phyloP scores from a whole-genome alignment of 768 basidiomycete species.

The Collybiopsis luxurians region DNA sequence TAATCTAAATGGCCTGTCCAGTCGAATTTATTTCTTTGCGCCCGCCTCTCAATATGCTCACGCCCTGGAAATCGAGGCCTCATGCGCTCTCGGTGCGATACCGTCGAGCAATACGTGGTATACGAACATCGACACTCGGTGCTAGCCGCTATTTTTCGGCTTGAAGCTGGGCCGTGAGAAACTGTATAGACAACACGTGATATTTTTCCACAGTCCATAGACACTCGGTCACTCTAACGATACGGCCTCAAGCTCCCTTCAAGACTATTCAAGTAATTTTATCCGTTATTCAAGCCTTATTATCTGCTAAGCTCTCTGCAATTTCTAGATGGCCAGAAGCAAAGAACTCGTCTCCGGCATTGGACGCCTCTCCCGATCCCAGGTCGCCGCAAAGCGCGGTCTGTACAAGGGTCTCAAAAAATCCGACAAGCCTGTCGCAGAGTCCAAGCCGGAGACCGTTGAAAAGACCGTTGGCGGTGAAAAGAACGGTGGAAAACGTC shows the following conservation, averaged over 20 bases:
- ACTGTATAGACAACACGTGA: no score
- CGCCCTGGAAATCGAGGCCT: no score
- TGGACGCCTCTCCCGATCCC: conserved; percentile 81
- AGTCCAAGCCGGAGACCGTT: conserved; percentile 58
- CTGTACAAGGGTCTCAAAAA: conserved; percentile 87
- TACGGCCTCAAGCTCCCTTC: neutral
- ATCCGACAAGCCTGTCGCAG: conserved; percentile 58
- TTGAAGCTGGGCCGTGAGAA: no score
- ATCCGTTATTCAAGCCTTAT: neutral
- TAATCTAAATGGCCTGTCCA: no score
- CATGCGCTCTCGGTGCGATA: no score
- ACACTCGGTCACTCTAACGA: no score
- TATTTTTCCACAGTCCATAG: no score
- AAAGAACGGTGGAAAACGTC: conserved; percentile 88
- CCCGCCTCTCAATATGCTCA: no score
- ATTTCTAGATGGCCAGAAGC: conserved; percentile 75
- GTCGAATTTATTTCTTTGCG: no score
- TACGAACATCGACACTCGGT: no score
- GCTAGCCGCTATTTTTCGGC: no score
- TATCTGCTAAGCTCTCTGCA: neutral
- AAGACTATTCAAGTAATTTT: conserved; percentile 2
- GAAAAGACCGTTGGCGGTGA: conserved; percentile 85
- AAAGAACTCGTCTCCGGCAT: conserved; percentile 81
- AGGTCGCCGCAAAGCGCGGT: conserved; percentile 76
- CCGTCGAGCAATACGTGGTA: no score